These are phyloP conservation scores for Gossypium thurberi DNA, from an alignment of 345 rosid species.

Conservation along the genomic window DNA sequence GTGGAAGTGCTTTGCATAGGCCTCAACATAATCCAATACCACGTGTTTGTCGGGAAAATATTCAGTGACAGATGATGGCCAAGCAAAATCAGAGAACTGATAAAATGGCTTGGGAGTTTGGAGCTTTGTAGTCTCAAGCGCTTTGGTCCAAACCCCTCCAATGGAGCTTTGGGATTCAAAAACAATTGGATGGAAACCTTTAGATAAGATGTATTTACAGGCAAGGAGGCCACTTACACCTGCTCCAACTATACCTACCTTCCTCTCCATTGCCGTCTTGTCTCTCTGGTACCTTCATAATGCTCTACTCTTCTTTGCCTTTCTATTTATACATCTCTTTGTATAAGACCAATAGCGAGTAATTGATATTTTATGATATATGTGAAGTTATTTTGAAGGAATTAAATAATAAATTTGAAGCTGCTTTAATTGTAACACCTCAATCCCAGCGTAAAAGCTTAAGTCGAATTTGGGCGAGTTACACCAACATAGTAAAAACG, in stretches of 20 bases:
- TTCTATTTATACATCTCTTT: not conserved
- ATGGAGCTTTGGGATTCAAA: constrained; percentile 15
- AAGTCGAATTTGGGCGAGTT: too few species aligned
- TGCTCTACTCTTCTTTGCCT: not conserved
- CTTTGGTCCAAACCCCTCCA: constrained; percentile 3
- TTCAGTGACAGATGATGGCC: not conserved
- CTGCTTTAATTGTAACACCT: too few species aligned
- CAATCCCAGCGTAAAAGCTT: accelerated
- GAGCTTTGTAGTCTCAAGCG: not conserved
- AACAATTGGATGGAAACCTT: constrained; percentile 18
- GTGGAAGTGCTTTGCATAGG: constrained; percentile 22
- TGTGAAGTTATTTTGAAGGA: too few species aligned
- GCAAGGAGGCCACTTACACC: constrained; percentile 24
- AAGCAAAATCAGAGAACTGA: constrained; percentile 5
- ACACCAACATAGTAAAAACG: too few species aligned
- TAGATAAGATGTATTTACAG: constrained; percentile 17
- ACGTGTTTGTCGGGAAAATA: constrained; percentile 17
- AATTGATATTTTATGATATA: too few species aligned
- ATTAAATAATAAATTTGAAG: too few species aligned
- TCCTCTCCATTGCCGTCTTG: constrained; percentile 8
- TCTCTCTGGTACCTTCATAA: not conserved
- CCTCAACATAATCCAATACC: constrained; percentile 21
- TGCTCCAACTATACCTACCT: constrained; percentile 17
- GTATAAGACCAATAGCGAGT: too few species aligned
- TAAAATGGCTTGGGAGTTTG: not conserved